These are phyloP conservation scores for Picea sitchensis DNA, from an alignment of 75 land plant species.

Conservation along the genomic window DNA sequence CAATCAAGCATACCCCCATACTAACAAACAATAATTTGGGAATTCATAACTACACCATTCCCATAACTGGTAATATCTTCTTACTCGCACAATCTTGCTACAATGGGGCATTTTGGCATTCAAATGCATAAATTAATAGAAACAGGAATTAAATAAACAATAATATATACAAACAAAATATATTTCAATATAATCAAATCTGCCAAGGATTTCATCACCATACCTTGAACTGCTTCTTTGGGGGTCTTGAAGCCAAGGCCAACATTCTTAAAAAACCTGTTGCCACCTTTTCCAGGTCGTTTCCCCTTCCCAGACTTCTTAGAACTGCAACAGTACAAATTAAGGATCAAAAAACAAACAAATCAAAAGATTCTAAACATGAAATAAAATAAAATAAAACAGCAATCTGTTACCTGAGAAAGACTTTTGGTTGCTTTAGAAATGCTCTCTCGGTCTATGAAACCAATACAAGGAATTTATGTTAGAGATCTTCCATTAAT, in stretches of 20 bases:
- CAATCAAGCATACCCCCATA: too few species aligned
- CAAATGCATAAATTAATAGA: too few species aligned
- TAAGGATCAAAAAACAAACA: neutral
- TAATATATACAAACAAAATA: too few species aligned
- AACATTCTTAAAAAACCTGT: slow-evolving; percentile 56
- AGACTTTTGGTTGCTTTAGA: slow-evolving; percentile 54
- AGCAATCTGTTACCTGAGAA: slow-evolving; percentile 21
- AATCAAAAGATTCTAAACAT: neutral
- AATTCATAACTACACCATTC: too few species aligned
- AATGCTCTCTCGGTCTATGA: slow-evolving; percentile 48
- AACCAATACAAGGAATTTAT: neutral
- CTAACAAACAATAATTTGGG: too few species aligned
- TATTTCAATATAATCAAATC: too few species aligned
- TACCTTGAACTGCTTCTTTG: slow-evolving; percentile 55
- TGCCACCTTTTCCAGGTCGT: slow-evolving; percentile 62
- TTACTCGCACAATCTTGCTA: too few species aligned
- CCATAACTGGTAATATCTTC: too few species aligned
- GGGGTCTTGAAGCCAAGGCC: slow-evolving; percentile 73
- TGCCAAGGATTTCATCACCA: neutral
- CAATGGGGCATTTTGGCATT: too few species aligned
- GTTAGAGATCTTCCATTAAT: neutral
- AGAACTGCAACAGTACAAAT: slow-evolving; percentile 24
- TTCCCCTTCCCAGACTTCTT: slow-evolving; percentile 56
- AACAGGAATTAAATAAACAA: too few species aligned
- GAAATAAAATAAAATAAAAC: neutral